Percentiles rank a stretch among this genome's conserved stretches.
Evolutionary conservation across 805 yeast genomes (phyloP).

Genomic region (Trichomonascus vanleenenianus): DNA sequence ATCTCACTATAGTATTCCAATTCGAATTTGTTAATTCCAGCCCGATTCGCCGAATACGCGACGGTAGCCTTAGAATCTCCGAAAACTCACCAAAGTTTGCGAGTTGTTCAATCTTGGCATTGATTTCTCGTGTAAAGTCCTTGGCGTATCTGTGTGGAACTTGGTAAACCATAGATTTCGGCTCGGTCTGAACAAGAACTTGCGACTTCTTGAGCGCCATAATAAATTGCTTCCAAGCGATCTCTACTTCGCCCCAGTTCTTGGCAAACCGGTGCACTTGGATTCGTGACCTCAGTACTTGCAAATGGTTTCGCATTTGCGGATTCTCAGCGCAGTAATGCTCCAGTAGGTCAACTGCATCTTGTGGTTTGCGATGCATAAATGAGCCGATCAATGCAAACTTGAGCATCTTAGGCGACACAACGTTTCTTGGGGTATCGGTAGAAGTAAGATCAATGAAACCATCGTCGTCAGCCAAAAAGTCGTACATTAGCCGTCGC

Average conservation of each 20-base stretch:
- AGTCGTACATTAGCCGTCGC: constrained; percentile 11
- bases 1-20: constrained; percentile 10
- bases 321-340: constrained; percentile 3
- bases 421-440: constrained; percentile 21
- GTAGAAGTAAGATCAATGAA: constrained; percentile 21
- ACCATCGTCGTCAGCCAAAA: constrained; percentile 10
- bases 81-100: constrained; percentile 1
- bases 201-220: background rate
- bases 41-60: constrained; percentile 8
- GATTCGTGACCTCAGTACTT: background rate
- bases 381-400: constrained; percentile 16
- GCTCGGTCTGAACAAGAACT: background rate
- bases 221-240: constrained; percentile 6
- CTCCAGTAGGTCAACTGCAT: constrained; percentile 19
- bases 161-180: background rate
- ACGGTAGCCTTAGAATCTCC: constrained; percentile 7
- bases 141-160: constrained; percentile 6
- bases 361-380: constrained; percentile 10
- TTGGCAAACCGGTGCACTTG: background rate
- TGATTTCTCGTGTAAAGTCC: constrained; percentile 7
- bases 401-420: constrained; percentile 21
- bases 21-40: constrained; percentile 10
- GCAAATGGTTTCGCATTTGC: background rate
- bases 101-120: constrained; percentile 15
- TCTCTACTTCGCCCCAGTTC: constrained; percentile 8